Evolutionary conservation across 2,329 filamentous ascomycete genomes (phyloP).

Genomic region (Fusarium heterosporum): DNA sequence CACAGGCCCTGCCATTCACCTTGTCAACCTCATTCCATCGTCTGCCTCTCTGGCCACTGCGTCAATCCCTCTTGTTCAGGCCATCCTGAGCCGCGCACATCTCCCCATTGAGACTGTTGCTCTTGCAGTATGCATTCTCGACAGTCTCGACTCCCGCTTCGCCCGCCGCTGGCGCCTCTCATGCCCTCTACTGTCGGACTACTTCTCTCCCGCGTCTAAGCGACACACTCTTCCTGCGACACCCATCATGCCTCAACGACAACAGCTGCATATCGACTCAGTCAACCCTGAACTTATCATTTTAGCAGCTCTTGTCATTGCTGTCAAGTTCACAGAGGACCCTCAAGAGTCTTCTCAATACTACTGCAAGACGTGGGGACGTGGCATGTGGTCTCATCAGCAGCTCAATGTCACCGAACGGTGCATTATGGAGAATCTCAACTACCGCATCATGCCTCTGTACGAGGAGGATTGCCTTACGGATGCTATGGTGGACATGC

Average conservation of each 20-base stretch:
- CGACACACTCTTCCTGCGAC: conserved; percentile 62
- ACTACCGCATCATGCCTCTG: conserved; percentile 72
- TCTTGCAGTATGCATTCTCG: conserved; percentile 74
- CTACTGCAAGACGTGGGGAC: conserved; percentile 67
- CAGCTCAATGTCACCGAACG: conserved; percentile 74
- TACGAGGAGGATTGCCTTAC: conserved; percentile 67
- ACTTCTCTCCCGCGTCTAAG: conserved; percentile 51
- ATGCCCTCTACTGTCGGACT: conserved; percentile 61
- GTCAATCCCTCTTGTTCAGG: conserved; percentile 69
- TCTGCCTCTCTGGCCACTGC: conserved; percentile 70
- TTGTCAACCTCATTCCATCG: conserved; percentile 74
- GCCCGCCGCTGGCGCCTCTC: conserved; percentile 71
- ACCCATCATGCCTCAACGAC: conserved; percentile 49
- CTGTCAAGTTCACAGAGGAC: conserved; percentile 75
- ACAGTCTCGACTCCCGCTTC: conserved; percentile 72
- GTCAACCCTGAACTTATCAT: conserved; percentile 72
- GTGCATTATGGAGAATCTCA: conserved; percentile 72
- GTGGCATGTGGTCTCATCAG: conserved; percentile 66
- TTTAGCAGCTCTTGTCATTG: conserved; percentile 71
- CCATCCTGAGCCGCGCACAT: conserved; percentile 67
- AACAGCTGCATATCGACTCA: conserved; percentile 68
- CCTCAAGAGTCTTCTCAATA: conserved; percentile 63
- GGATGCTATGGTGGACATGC: conserved; percentile 73
- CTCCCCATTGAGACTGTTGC: conserved; percentile 72
- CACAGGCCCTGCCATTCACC: conserved; percentile 72